Conservation (phyloP, 306 rosid species). For the Hylodesmum podocarpum region DNA sequence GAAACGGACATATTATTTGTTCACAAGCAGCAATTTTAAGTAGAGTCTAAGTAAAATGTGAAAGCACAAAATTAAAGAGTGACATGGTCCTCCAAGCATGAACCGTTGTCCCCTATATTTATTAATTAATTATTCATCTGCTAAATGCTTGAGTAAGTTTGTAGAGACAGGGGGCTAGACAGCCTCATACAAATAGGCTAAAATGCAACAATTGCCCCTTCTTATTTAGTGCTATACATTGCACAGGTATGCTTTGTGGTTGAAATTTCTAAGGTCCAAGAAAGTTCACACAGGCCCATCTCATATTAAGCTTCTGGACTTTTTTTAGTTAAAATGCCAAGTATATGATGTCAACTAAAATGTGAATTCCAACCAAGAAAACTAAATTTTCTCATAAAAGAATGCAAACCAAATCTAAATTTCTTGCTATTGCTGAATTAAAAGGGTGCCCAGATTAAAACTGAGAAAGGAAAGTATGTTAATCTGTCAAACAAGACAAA, state of each 20-base stretch:
- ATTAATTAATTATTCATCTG: not conserved
- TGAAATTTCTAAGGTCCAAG: too few relatives aligned
- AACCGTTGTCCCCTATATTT: not conserved
- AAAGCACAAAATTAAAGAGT: not conserved
- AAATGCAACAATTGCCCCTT: too few relatives aligned
- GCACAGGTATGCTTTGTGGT: too few relatives aligned
- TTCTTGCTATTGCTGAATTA: too few relatives aligned
- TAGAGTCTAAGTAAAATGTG: not conserved
- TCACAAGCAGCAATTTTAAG: not conserved
- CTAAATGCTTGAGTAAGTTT: not conserved
- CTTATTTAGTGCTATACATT: too few relatives aligned
- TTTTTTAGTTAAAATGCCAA: not conserved
- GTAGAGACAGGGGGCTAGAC: too few relatives aligned
- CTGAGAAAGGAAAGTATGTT: too few relatives aligned
- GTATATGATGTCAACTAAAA: not conserved
- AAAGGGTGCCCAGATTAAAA: too few relatives aligned
- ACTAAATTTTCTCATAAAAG: constrained; percentile 13
- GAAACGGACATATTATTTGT: too few relatives aligned
- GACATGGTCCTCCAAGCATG: not conserved
- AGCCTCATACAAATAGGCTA: too few relatives aligned
- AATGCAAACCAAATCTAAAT: constrained; percentile 13
- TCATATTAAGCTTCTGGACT: not conserved
- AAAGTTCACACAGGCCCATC: too few relatives aligned
- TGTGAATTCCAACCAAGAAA: constrained; percentile 3
- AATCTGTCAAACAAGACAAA: too few relatives aligned